Percentiles rank a stretch among this genome's conserved stretches.
These are phyloP conservation scores for Talaromyces sp. DNA, from an alignment of 2,329 filamentous ascomycete species.

Conservation along the genomic window DNA sequence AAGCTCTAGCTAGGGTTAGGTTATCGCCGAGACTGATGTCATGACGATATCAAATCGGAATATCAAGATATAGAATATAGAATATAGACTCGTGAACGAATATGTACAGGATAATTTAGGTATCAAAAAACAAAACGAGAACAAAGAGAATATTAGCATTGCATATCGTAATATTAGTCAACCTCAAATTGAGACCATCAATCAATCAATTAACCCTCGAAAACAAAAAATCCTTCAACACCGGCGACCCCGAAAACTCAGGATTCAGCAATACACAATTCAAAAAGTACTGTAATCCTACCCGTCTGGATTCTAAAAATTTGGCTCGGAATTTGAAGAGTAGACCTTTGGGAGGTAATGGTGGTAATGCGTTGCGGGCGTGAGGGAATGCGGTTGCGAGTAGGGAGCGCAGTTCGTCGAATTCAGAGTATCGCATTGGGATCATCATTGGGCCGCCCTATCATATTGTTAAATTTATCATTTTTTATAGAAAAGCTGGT, in stretches of 20 bases:
- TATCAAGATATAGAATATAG: not conserved
- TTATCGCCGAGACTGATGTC: not conserved
- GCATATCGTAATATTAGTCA: not conserved
- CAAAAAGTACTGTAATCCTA: conserved; percentile 85
- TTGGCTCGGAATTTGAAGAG: conserved; percentile 74
- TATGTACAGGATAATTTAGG: not conserved
- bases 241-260: conserved; percentile 74
- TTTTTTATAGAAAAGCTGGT: not conserved
- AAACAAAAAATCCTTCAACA: conserved; percentile 18
- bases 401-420: conserved; percentile 73
- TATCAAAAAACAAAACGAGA: not conserved
- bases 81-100: not conserved
- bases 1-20: not conserved
- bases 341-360: conserved; percentile 84
- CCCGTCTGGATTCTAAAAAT: conserved; percentile 80
- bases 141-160: not conserved
- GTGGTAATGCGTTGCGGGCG: conserved; percentile 80
- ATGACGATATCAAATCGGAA: not conserved
- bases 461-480: conserved; percentile 20
- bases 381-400: conserved; percentile 78
- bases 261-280: conserved; percentile 92
- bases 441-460: conserved; percentile 57
- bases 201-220: conserved; percentile 8
- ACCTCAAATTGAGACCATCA: not conserved
- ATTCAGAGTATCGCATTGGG: conserved; percentile 80